These are phyloP conservation scores for Staphylotrichum tortipilum DNA, from an alignment of 495 filamentous ascomycete genomes.

Conservation along the genomic window DNA sequence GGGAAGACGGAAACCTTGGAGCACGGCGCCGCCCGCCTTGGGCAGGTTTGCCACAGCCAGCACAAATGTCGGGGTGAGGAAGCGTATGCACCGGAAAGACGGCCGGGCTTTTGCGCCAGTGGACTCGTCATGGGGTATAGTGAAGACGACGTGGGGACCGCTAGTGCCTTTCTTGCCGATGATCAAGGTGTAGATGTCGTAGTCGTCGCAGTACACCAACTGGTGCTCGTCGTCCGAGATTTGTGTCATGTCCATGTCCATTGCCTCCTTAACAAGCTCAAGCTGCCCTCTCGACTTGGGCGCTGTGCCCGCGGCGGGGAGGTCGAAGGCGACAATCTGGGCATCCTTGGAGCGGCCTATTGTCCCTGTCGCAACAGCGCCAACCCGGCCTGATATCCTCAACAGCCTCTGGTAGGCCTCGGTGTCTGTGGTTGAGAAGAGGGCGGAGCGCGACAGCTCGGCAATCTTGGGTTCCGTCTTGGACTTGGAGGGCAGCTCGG, in stretches of 20 bases:
- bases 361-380: conserved; percentile 65
- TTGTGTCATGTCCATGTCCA: conserved; percentile 70
- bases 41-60: conserved; percentile 51
- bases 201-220: conserved; percentile 71
- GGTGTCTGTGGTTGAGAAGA: conserved; percentile 52
- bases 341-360: conserved; percentile 41
- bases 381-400: conserved; percentile 62
- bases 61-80: conserved; percentile 66
- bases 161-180: conserved; percentile 41
- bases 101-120: conserved; percentile 43
- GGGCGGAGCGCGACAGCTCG: conserved; percentile 47
- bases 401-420: conserved; percentile 74
- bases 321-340: conserved; percentile 74
- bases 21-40: conserved; percentile 37
- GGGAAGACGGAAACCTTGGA: conserved; percentile 44
- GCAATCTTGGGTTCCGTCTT: conserved; percentile 40
- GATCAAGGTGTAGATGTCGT: conserved; percentile 56
- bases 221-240: conserved; percentile 52
- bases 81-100: conserved; percentile 61
- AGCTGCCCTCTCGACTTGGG: conserved; percentile 61
- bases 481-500: conserved; percentile 43
- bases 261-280: conserved; percentile 61
- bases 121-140: conserved; percentile 42
- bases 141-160: conserved; percentile 52
- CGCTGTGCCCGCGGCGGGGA: conserved; percentile 42